Evolutionary conservation across 495 filamentous ascomycete species (phyloP), one percentile per base, ranked within the genome.

Genomic region (Podospora didyma): DNA sequence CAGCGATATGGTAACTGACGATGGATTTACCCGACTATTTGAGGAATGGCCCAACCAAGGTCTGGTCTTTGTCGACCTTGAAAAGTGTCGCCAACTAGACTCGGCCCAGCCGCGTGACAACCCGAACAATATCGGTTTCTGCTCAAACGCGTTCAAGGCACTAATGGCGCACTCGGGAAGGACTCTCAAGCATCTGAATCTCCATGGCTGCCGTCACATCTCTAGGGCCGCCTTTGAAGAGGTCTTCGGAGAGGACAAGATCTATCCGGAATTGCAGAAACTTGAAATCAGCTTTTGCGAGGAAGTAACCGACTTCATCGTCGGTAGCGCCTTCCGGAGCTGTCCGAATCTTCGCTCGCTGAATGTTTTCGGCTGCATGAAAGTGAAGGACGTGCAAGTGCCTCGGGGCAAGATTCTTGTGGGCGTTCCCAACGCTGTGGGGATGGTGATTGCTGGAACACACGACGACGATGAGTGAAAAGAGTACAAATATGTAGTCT

Each of bases 331-430:
- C 49, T 90, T 96, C 69, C 74, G 77, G 45, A 78, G 79, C 64
- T 96, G 90, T 61, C 90, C 90, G 4, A 77, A 77, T 3, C 60
- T 97, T 34, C 82, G 83, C 66, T 84, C 83, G 64, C 61, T 95
- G 46, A 85, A 88, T 41, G 88, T 90, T 5, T 96, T 95, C 72
- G 89, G 88, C 21, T 93, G 89, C 71, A 91, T 92, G 75, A 85
- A 87, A 62, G 82, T 95, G 31, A 75, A 70, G 60, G 84, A 90
- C 51, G 79, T 89, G 16, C 71, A 74, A 26, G 86, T 94, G 39
- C 90, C 90, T 1, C 76, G 70, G 47, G 88, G 86, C 21, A 86
- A 89, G 60, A 86, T 89, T 14, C 71, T 96, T 24, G 86, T 96
- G 53, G 91, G 92, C 2, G 79, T 89, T 49, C 85, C 88, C 31